These are phyloP conservation scores for Prototheca cutis DNA, from an alignment of 163 green algal species.

Conservation along the genomic window DNA sequence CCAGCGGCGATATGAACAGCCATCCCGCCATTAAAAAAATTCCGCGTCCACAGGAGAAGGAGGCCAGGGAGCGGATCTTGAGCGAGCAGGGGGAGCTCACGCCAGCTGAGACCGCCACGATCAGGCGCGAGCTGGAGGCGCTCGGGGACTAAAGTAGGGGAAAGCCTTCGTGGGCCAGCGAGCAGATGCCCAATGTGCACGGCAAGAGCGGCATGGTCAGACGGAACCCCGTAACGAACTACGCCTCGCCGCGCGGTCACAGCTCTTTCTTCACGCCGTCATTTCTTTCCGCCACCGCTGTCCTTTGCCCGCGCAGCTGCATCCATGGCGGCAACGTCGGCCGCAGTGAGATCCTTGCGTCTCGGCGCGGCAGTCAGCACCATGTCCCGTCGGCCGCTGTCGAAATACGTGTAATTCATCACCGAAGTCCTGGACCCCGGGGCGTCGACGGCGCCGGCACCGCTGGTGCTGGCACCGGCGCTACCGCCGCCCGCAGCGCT, in stretches of 20 bases:
- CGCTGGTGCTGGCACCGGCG: not conserved
- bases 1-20: not conserved
- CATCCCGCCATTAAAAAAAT: not conserved
- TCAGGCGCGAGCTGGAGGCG: not conserved
- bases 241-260: not conserved
- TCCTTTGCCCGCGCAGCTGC: not conserved
- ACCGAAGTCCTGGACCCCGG: conserved; percentile 9
- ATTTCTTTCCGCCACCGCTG: not conserved
- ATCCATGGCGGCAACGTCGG: not conserved
- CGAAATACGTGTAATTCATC: conserved; percentile 26
- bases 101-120: not conserved
- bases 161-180: not conserved
- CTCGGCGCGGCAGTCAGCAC: not conserved
- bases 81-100: not conserved
- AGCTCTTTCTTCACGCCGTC: not conserved
- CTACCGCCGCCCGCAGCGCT: conserved; percentile 1
- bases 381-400: not conserved
- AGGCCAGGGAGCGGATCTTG: not conserved
- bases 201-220: not conserved
- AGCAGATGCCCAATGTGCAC: too few relatives aligned
- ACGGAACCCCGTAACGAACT: not conserved
- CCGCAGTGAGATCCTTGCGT: not conserved
- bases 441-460: not conserved
- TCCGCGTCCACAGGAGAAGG: not conserved
- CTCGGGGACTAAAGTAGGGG: conserved; percentile 10